Conservation (phyloP, 805 yeast species). For the Candida glaebosa region DNA sequence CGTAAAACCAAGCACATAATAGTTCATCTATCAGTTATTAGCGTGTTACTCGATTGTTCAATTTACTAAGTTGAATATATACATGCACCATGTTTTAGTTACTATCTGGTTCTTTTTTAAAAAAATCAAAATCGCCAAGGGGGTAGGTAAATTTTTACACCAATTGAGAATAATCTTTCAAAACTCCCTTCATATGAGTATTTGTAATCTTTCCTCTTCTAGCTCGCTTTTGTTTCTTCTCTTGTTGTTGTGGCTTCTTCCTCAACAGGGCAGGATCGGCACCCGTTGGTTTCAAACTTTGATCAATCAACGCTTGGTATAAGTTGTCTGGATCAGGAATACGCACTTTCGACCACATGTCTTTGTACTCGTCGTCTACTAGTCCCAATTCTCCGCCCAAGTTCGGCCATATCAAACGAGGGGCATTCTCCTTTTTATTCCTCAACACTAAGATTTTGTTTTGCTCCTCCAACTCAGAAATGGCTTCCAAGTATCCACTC, state of each 20-base stretch:
- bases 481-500: slow-evolving; percentile 81
- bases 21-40: too few species aligned
- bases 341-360: slow-evolving; percentile 74
- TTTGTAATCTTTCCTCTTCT: slow-evolving; percentile 93
- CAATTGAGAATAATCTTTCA: slow-evolving; percentile 70
- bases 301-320: slow-evolving; percentile 71
- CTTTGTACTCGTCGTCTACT: slow-evolving; percentile 78
- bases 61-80: too few species aligned
- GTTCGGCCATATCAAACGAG: slow-evolving; percentile 91
- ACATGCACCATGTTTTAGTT: too few species aligned
- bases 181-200: slow-evolving; percentile 92
- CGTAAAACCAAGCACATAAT: neutral
- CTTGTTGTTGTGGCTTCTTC: slow-evolving; percentile 53
- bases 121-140: too few species aligned
- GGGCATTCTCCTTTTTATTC: slow-evolving; percentile 89
- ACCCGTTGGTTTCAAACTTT: slow-evolving; percentile 93
- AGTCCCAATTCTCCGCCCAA: slow-evolving; percentile 66
- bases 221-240: slow-evolving; percentile 84
- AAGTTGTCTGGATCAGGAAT: slow-evolving; percentile 81
- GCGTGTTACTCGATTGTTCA: too few species aligned
- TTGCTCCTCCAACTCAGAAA: slow-evolving; percentile 73
- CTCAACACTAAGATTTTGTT: slow-evolving; percentile 78
- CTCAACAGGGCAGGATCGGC: slow-evolving; percentile 95
- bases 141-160: slow-evolving; percentile 23
- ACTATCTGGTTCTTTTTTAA: too few species aligned